A percentile compares a stretch with the other conserved stretches of the same genome.
Evolutionary conservation across 176 grass and related monocot genomes (phyloP).

Genomic region (Pontederia paniculata): DNA sequence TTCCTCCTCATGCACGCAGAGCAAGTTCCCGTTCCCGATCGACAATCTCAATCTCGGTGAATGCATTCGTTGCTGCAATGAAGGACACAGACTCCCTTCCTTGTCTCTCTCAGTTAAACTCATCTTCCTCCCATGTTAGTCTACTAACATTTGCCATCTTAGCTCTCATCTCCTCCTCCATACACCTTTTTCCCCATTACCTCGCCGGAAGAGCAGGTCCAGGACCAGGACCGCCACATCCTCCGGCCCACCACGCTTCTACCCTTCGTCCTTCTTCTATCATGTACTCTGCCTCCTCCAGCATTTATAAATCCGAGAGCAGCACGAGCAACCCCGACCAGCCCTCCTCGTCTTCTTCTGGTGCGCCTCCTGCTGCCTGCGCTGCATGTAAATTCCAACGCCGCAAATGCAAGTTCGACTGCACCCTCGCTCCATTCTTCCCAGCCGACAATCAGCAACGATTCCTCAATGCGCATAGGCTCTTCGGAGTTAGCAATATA

Average conservation of each 20-base stretch:
- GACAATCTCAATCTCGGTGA: no score
- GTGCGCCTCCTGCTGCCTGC: background rate
- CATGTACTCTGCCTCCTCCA: no score
- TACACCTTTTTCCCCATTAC: no score
- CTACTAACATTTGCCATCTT: no score
- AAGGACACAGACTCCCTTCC: no score
- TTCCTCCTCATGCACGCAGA: no score
- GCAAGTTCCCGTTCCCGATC: no score
- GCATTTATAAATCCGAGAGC: background rate
- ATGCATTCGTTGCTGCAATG: no score
- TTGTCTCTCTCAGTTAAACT: no score
- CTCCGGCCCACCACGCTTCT: no score
- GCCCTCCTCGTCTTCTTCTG: background rate
- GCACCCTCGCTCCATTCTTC: slow-evolving; percentile 32
- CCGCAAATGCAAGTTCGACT: slow-evolving; percentile 26
- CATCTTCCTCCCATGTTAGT: no score
- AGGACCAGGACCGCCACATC: background rate
- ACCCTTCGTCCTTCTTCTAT: background rate
- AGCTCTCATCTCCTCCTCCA: no score
- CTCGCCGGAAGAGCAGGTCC: background rate
- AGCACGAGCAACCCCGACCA: background rate
- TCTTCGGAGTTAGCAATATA: slow-evolving; percentile 33
- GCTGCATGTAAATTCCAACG: slow-evolving; percentile 35
- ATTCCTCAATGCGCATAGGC: slow-evolving; percentile 22
- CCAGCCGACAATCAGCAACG: background rate